phyloP scores from a whole-genome alignment of 139 green algal genomes.

The Tetraselmis chui region DNA sequence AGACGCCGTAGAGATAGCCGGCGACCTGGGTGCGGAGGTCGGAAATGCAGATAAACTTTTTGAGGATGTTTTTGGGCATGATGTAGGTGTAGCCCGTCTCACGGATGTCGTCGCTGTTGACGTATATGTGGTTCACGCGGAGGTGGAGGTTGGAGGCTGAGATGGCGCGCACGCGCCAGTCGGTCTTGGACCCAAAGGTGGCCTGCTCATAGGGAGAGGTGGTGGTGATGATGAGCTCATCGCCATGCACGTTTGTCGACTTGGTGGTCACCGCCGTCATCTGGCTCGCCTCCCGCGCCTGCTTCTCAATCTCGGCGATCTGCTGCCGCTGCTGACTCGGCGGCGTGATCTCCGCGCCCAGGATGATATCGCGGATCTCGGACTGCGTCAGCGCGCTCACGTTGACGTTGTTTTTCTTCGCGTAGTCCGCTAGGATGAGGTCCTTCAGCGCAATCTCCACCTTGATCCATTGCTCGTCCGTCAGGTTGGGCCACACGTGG shows the following conservation, averaged over 20 bases:
- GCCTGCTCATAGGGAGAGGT: constrained; percentile 94
- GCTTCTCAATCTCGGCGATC: constrained; percentile 99
- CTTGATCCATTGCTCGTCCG: constrained; percentile 99
- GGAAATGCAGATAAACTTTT: constrained; percentile 98
- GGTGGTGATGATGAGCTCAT: constrained; percentile 96
- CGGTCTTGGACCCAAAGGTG: constrained; percentile 90
- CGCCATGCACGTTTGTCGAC: constrained; percentile 94
- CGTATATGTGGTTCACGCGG: constrained; percentile 99
- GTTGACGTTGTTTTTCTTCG: constrained; percentile 99
- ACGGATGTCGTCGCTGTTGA: constrained; percentile 92
- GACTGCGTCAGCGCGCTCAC: constrained; percentile 85
- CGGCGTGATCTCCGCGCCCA: constrained; percentile 97
- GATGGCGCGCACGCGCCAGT: constrained; percentile 98
- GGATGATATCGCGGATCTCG: constrained; percentile 99
- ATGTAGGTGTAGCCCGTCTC: constrained; percentile 97
- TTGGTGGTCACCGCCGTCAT: constrained; percentile 91
- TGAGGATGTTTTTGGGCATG: constrained; percentile 98
- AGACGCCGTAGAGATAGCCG: constrained; percentile 90
- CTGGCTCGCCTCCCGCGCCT: constrained; percentile 74
- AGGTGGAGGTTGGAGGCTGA: constrained; percentile 95
- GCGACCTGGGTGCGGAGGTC: constrained; percentile 95
- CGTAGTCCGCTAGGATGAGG: constrained; percentile 97
- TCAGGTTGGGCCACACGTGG: constrained; percentile 97
- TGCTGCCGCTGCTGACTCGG: constrained; percentile 93
- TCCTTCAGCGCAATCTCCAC: constrained; percentile 93